Evolutionary conservation across 176 grass and related monocot genomes (phyloP).

Genomic region (Urochloa ruziziensis): DNA sequence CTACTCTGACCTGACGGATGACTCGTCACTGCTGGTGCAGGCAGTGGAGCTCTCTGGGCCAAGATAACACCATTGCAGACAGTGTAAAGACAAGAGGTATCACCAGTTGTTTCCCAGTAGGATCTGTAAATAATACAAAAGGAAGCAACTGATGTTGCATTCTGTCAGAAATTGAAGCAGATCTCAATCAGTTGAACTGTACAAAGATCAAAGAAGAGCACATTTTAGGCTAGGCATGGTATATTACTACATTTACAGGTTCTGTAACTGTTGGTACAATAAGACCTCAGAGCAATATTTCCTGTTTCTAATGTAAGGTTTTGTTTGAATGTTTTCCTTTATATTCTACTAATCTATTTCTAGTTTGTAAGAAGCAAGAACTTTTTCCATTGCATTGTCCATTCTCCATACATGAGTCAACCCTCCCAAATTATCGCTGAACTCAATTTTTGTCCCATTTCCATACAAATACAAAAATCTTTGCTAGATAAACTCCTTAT

Average conservation of each 20-base stretch:
- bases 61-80: constrained; percentile 43
- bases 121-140: constrained; percentile 40
- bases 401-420: not conserved
- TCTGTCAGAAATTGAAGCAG: constrained; percentile 34
- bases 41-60: constrained; percentile 88
- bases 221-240: constrained; percentile 35
- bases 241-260: constrained; percentile 48
- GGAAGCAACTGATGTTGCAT: constrained; percentile 18
- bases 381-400: constrained; percentile 4
- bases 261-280: constrained; percentile 33
- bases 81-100: constrained; percentile 27
- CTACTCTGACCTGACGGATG: constrained; percentile 67
- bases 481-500: not conserved
- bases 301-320: not conserved
- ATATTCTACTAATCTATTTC: not conserved
- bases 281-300: constrained; percentile 19
- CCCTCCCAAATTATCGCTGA: not conserved
- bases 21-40: constrained; percentile 64
- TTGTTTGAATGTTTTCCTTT: not conserved
- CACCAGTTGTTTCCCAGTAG: constrained; percentile 28
- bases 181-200: constrained; percentile 36
- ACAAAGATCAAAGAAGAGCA: constrained; percentile 33
- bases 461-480: not conserved
- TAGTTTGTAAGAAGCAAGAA: constrained; percentile 26
- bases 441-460: not conserved